A percentile compares a stretch with the other conserved stretches of the same genome.
These are phyloP conservation scores for Trichoderma citrinoviride DNA, from an alignment of 2,329 filamentous ascomycete species.

Conservation along the genomic window DNA sequence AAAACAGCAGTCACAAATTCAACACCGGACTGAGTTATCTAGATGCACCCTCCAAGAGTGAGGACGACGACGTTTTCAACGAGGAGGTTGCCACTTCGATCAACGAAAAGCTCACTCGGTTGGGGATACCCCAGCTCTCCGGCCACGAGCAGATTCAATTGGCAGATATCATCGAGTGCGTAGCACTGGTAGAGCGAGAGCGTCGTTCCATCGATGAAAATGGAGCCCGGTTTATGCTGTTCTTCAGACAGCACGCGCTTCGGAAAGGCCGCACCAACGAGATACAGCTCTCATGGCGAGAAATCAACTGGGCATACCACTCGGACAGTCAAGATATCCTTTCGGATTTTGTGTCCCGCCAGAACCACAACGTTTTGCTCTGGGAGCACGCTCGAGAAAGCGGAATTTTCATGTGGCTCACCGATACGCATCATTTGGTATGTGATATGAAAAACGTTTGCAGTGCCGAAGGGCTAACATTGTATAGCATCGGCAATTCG, in stretches of 20 bases:
- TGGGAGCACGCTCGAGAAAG: slow-evolving; percentile 86
- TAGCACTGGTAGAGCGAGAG: slow-evolving; percentile 80
- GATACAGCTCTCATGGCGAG: slow-evolving; percentile 69
- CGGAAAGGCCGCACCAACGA: slow-evolving; percentile 63
- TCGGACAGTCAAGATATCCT: slow-evolving; percentile 87
- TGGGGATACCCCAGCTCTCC: slow-evolving; percentile 76
- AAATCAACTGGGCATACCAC: slow-evolving; percentile 84
- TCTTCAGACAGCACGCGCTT: slow-evolving; percentile 78
- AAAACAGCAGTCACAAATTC: not conserved
- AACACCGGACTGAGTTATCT: not conserved
- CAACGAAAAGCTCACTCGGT: slow-evolving; percentile 71
- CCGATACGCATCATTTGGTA: slow-evolving; percentile 73
- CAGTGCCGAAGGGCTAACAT: slow-evolving; percentile 20
- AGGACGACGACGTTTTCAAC: slow-evolving; percentile 55
- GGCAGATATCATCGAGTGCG: slow-evolving; percentile 80
- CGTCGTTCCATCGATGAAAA: slow-evolving; percentile 88
- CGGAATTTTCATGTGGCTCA: slow-evolving; percentile 94
- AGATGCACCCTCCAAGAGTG: not conserved
- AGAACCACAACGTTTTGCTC: slow-evolving; percentile 74
- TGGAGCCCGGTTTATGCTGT: slow-evolving; percentile 80
- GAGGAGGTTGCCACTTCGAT: slow-evolving; percentile 68
- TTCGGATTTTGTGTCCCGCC: slow-evolving; percentile 74
- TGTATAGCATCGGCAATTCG: slow-evolving; percentile 63
- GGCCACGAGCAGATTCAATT: slow-evolving; percentile 84
- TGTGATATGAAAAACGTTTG: slow-evolving; percentile 31